Evolutionary conservation across 1,284 basidiomycete species (phyloP), one percentile per base, ranked within the genome.

Genomic region (Takashimella koratensis): DNA sequence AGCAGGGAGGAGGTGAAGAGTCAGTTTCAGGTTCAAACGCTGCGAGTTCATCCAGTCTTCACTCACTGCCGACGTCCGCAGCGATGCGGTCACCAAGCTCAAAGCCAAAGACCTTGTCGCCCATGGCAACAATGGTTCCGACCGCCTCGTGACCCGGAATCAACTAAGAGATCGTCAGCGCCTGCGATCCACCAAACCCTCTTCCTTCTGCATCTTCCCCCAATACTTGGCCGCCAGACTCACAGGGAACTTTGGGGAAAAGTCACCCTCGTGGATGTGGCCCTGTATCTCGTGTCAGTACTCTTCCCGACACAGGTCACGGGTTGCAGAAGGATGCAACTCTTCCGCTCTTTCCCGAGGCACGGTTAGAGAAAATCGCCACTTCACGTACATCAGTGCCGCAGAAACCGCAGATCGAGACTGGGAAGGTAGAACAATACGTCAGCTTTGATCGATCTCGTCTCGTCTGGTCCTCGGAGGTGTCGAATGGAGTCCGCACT

Each of bases 101-200:
- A 62, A 93, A 85, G 20, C 80, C 84, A 13, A 40, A 36, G 36
- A 90, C 88, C 52, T 86, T 80, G 71, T 83, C 84, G 3, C 90
- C 90, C 50, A 86, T 72, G 47, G 83, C 80, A 23, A 83, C 82
- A 47, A 90, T 78, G 3, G 75, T 78, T 12, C 89, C 88, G 41
- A 91, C 83, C 22, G 84, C 82, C 76, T 91, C 89, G 66, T 91
- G 89, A 5, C 88, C 88, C 21, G 88, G 87, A 52, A 90, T 86
- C 53, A 90, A 79, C 84, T 86, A 16, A 36, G 30, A 36, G 16
- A 8, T 8, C 22, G 46, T 41, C 50, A 58, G 59, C 60, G 49
- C 50, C 47, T 51, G 21, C 47, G 27, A 24, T 49, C 39, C 13
- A 55, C 36, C 48, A 45, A 4, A 45, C 24, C 10, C 20, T n/a